Evolutionary conservation across 1,284 basidiomycete species (phyloP).

Genomic region (Ustilago curta): DNA sequence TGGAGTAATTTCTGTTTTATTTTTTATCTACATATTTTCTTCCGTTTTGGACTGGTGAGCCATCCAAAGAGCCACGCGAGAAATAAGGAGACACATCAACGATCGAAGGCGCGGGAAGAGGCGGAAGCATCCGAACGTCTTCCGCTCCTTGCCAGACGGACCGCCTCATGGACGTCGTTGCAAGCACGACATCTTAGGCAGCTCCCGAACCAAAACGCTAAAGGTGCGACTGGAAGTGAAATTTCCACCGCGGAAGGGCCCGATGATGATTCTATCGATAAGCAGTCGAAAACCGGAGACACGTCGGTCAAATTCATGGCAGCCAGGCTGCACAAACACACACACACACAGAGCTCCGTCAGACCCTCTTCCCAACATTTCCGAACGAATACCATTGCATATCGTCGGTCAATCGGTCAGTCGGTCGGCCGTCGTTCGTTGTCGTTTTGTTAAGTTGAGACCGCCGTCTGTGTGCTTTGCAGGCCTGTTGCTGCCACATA

Average conservation of each 20-base stretch:
- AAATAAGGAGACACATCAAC: not conserved
- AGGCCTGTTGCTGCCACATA: not conserved
- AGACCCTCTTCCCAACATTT: constrained; percentile 43
- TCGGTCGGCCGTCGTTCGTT: not conserved
- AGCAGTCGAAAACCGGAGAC: constrained; percentile 2
- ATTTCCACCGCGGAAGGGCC: constrained; percentile 21
- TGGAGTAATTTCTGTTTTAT: not conserved
- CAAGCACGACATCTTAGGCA: too few relatives aligned
- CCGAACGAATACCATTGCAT: not conserved
- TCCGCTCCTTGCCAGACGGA: not conserved
- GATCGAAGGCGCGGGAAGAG: constrained; percentile 16
- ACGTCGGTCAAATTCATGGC: constrained; percentile 30
- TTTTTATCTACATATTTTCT: not conserved
- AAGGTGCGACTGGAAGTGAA: too few relatives aligned
- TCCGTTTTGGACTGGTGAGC: not conserved
- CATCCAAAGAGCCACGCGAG: not conserved
- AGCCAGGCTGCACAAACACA: not conserved
- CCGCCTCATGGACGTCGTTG: too few relatives aligned
- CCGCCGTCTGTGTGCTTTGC: not conserved
- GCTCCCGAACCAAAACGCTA: too few relatives aligned
- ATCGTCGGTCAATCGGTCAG: too few relatives aligned
- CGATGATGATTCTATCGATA: constrained; percentile 33
- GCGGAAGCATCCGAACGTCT: constrained; percentile 11
- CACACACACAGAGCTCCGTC: constrained; percentile 17
- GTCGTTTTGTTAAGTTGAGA: constrained; percentile 14